phyloP scores from a whole-genome alignment of 1,284 basidiomycete genomes.

The Irpex sp. region DNA sequence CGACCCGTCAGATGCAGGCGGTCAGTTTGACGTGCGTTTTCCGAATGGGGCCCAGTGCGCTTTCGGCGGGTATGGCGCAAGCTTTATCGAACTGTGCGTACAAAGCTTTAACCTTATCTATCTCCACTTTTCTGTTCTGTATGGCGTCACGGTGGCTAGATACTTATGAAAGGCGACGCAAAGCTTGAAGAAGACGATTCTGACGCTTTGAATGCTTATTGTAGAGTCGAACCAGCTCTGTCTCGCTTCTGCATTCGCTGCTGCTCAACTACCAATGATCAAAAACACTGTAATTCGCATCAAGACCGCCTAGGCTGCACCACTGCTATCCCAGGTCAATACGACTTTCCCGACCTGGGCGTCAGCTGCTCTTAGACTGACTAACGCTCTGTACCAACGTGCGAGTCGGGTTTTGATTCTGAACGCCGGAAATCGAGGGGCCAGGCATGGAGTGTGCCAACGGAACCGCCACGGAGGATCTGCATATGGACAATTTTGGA shows the following conservation, averaged over 20 bases:
- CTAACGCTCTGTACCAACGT: neutral
- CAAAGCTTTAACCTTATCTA: neutral
- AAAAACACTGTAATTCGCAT: slow-evolving; percentile 49
- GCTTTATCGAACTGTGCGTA: slow-evolving; percentile 48
- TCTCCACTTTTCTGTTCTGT: slow-evolving; percentile 1
- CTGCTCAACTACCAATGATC: slow-evolving; percentile 38
- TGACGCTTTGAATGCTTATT: neutral
- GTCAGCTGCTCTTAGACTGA: slow-evolving; percentile 30
- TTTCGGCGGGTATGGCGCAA: slow-evolving; percentile 47
- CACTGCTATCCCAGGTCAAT: slow-evolving; percentile 41
- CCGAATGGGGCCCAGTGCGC: slow-evolving; percentile 50
- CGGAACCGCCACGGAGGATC: neutral
- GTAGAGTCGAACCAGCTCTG: slow-evolving; percentile 42
- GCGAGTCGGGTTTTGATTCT: neutral
- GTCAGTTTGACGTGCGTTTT: slow-evolving; percentile 48
- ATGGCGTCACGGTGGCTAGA: neutral
- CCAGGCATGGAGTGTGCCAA: neutral
- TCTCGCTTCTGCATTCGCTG: slow-evolving; percentile 49
- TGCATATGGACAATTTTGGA: neutral
- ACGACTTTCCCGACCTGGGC: slow-evolving; percentile 36
- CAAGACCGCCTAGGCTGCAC: slow-evolving; percentile 41
- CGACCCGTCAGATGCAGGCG: slow-evolving; percentile 37
- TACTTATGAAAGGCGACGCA: neutral
- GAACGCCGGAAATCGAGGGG: neutral
- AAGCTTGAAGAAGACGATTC: neutral